phyloP scores from a whole-genome alignment of 106 monocot genomes.

The Dendrobium officinale region DNA sequence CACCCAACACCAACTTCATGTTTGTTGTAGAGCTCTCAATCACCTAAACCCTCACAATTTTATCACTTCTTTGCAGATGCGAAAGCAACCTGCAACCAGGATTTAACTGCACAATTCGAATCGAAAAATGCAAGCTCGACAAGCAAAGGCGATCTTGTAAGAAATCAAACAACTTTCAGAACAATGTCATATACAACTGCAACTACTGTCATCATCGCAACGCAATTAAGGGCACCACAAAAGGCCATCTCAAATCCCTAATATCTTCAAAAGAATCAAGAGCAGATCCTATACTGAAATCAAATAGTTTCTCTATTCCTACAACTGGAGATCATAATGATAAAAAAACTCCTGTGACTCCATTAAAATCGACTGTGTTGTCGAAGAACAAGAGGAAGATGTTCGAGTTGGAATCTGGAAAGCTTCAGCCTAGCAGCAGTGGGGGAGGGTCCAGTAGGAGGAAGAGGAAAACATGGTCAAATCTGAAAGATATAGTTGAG shows the following conservation, averaged over 20 bases:
- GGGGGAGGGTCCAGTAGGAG: constrained; percentile 28
- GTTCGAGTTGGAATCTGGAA: background rate
- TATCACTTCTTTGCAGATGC: constrained; percentile 24
- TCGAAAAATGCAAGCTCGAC: constrained; percentile 26
- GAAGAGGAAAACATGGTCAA: constrained; percentile 42
- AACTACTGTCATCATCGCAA: constrained; percentile 47
- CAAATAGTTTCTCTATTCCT: background rate
- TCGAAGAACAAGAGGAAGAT: constrained; percentile 17
- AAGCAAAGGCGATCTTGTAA: constrained; percentile 24
- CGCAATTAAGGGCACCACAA: constrained; percentile 31
- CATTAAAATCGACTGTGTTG: background rate
- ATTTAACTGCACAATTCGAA: constrained; percentile 51
- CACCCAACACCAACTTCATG: too few relatives aligned
- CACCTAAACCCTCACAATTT: too few relatives aligned
- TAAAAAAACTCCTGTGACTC: constrained; percentile 9
- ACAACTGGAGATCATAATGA: background rate
- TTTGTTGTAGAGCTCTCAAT: too few relatives aligned
- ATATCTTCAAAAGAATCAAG: constrained; percentile 13
- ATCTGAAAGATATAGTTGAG: constrained; percentile 37
- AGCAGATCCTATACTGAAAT: background rate
- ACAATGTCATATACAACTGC: constrained; percentile 42
- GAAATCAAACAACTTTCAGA: constrained; percentile 6
- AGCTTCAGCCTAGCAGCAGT: background rate
- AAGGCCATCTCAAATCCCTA: constrained; percentile 29
- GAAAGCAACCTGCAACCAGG: constrained; percentile 56